Base-by-base conservation (phyloP, 495 filamentous ascomycete species). In the Recurvomyces mirabilis region DNA sequence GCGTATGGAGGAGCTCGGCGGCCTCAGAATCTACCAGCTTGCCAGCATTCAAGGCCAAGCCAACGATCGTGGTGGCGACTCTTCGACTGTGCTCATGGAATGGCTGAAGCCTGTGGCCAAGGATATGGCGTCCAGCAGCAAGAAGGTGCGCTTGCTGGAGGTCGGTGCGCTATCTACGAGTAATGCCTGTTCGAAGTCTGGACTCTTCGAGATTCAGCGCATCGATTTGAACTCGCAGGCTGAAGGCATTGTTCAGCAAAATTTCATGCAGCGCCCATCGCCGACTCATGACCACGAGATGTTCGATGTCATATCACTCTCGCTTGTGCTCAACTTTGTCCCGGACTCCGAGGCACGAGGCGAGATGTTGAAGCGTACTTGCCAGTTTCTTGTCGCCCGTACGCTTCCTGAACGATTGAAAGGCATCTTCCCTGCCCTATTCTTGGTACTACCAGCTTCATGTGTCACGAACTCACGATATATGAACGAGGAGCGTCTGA, bases 401-500 rank as follows among this genome's bases (percentile, higher is more conserved):
- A 23, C 34, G 25, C 14, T 4, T 6, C 14, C 9, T 14, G 18
- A 19, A 1, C 18, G 12, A 18, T 14, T 41, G n/a, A 46, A 47
- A 26, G 52, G 10, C 15, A 21, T 62, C 28, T 73, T 83, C n/a
- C 91, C 91, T 4, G 75, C 72, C 26, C 67, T 99, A 18, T 99
- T 96, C 60, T 67, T 99, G 17, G 91, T 99, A 4, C 65, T 99
- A 22, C 91, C 91, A 6, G 76, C 82, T 21, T 77, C 89, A 10
- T 99, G 93, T 58, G 74, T 96, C 40, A 74, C 70, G 11, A 99
- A 99, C 56, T 95, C 93, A 13, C 75, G 91, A 45, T 99, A 96
- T 57, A 67, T 95, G 54, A 78, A 82, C 46, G 79, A 91, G 49
- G 61, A 69, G n/a, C 68, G 74, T 37, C 65, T 99, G 20, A 60